phyloP scores from a whole-genome alignment of 768 basidiomycete species.

The Phaeolepiota aurea region DNA sequence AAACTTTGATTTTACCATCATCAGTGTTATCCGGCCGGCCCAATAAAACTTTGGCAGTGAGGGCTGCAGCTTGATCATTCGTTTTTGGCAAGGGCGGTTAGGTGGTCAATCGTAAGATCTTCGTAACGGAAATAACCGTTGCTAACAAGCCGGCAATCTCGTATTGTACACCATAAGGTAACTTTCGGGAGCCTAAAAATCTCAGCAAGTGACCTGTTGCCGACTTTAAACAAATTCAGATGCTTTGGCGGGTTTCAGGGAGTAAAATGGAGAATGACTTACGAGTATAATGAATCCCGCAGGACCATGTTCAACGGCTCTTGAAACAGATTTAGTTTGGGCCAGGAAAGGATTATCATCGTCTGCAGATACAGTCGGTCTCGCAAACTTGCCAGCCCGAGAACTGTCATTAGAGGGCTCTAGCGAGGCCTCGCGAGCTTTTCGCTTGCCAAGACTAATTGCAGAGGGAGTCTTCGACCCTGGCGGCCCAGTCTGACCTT shows the following conservation, averaged over 20 bases:
- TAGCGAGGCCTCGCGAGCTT: conserved; percentile 14
- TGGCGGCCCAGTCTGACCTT: conserved; percentile 8
- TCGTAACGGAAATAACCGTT: conserved; percentile 18
- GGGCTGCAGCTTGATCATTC: conserved; percentile 25
- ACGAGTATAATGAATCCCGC: too few relatives aligned
- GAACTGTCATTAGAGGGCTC: conserved; percentile 10
- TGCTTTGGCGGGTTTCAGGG: too few relatives aligned
- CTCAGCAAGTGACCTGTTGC: too few relatives aligned
- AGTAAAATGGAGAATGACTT: too few relatives aligned
- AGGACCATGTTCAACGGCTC: too few relatives aligned
- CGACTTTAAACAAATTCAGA: too few relatives aligned
- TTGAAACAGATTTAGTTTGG: too few relatives aligned
- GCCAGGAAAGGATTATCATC: conserved; percentile 12
- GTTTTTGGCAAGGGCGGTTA: conserved; percentile 17
- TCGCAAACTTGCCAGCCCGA: conserved; percentile 15
- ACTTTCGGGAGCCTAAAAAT: conserved; percentile 16
- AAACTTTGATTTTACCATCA: neutral
- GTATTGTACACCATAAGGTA: conserved; percentile 43
- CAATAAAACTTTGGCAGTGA: conserved; percentile 4
- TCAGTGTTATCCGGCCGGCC: neutral
- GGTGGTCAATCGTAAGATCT: conserved; percentile 16
- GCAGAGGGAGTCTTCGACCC: conserved; percentile 12
- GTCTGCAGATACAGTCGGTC: conserved; percentile 8
- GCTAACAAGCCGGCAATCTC: conserved; percentile 41
- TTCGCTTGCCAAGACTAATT: conserved; percentile 18